Evolutionary conservation across 176 grass and related monocot species (phyloP).

Genomic region (Triticum aestivum): DNA sequence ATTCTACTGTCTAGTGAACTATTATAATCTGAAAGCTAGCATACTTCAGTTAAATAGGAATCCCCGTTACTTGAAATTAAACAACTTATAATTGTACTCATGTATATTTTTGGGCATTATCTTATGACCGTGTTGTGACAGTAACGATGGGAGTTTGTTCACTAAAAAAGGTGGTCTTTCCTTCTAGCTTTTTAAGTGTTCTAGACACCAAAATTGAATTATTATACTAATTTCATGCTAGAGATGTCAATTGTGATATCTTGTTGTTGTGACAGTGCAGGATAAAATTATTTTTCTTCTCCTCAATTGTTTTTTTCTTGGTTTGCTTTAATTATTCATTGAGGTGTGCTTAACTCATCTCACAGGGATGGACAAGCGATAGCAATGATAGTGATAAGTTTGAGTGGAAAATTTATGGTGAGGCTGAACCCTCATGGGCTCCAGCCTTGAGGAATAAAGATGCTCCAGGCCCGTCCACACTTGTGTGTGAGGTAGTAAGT

Average conservation of each 20-base stretch:
- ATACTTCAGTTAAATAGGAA: background rate
- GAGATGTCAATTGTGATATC: background rate
- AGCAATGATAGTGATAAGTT: slow-evolving; percentile 33
- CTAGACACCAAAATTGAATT: background rate
- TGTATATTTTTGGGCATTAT: background rate
- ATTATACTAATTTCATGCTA: background rate
- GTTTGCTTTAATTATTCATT: background rate
- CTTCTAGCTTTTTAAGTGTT: background rate
- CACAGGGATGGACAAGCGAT: slow-evolving; percentile 40
- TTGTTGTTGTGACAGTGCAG: background rate
- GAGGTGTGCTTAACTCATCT: background rate
- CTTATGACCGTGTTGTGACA: background rate
- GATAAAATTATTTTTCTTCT: background rate
- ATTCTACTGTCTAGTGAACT: no score
- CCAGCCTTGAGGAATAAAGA: background rate
- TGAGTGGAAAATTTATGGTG: slow-evolving; percentile 30
- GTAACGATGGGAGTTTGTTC: background rate
- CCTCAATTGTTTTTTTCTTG: background rate
- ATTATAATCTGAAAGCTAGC: background rate
- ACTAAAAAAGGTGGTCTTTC: background rate
- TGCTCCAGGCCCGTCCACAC: slow-evolving; percentile 12
- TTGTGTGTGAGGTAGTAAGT: background rate
- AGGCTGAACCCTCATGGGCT: slow-evolving; percentile 2
- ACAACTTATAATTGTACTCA: background rate
- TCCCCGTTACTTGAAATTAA: background rate